phyloP scores from a whole-genome alignment of 495 filamentous ascomycete species.

The Penicillium salamii region DNA sequence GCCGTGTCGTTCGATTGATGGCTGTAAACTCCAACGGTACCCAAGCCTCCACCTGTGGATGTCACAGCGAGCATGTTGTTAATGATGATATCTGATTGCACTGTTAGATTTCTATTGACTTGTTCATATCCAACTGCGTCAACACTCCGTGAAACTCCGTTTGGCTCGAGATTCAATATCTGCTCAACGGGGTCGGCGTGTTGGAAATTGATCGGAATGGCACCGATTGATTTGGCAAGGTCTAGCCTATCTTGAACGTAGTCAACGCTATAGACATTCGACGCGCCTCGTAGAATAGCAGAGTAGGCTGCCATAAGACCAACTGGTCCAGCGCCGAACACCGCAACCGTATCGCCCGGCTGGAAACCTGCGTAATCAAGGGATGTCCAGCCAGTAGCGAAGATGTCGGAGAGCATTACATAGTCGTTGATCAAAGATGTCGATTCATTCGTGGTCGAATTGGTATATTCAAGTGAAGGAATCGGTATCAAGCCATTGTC shows the following conservation, averaged over 20 bases:
- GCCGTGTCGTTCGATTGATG: conserved; percentile 3
- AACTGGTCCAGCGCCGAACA: neutral
- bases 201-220: conserved; percentile 14
- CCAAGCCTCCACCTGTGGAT: conserved; percentile 3
- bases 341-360: neutral
- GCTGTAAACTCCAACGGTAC: conserved; percentile 5
- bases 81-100: conserved; percentile 6
- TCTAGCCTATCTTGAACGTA: conserved; percentile 8
- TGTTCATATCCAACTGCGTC: conserved; percentile 17
- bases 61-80: conserved; percentile 6
- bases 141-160: conserved; percentile 8
- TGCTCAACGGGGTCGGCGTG: conserved; percentile 9
- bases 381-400: neutral
- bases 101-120: conserved; percentile 6
- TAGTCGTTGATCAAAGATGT: conserved; percentile 1
- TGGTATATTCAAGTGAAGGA: neutral
- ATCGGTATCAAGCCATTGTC: neutral
- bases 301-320: neutral
- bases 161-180: conserved; percentile 8
- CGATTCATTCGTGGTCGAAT: neutral
- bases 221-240: conserved; percentile 9
- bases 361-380: neutral
- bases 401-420: conserved; percentile 35
- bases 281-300: conserved; percentile 40
- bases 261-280: conserved; percentile 13